These are phyloP conservation scores for Hypomyces rosellus DNA, from an alignment of 2,329 filamentous ascomycete genomes.

Conservation along the genomic window DNA sequence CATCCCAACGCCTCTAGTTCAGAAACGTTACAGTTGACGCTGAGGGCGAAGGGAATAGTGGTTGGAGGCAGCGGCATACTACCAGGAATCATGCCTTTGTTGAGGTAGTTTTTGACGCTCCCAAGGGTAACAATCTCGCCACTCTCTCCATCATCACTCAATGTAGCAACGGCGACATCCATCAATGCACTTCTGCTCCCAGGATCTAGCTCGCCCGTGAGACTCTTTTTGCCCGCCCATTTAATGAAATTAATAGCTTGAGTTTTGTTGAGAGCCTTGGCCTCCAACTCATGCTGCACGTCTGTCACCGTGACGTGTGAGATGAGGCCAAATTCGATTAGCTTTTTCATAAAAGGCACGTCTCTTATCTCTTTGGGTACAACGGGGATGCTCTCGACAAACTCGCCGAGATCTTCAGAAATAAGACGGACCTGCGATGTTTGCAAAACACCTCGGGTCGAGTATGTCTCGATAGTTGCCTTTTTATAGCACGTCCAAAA, in stretches of 20 bases:
- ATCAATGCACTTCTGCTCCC: constrained; percentile 64
- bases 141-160: constrained; percentile 53
- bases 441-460: constrained; percentile 79
- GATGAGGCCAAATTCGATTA: constrained; percentile 82
- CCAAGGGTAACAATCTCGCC: constrained; percentile 72
- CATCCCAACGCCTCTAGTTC: constrained; percentile 80
- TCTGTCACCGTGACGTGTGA: constrained; percentile 81
- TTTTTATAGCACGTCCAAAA: constrained; percentile 91
- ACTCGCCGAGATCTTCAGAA: constrained; percentile 58
- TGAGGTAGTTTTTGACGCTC: constrained; percentile 68
- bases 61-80: constrained; percentile 72
- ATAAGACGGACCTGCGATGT: constrained; percentile 75
- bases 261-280: constrained; percentile 69
- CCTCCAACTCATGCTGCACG: constrained; percentile 75
- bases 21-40: constrained; percentile 56
- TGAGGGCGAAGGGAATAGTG: constrained; percentile 81
- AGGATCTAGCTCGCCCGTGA: constrained; percentile 65
- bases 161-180: constrained; percentile 69
- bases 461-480: constrained; percentile 79
- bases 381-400: constrained; percentile 83
- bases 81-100: constrained; percentile 71
- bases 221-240: constrained; percentile 72
- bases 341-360: constrained; percentile 68
- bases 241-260: constrained; percentile 78
- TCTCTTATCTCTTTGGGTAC: constrained; percentile 70